These are phyloP conservation scores for Xylaria hypoxylon DNA, from an alignment of 2,329 filamentous ascomycete genomes.

Conservation along the genomic window DNA sequence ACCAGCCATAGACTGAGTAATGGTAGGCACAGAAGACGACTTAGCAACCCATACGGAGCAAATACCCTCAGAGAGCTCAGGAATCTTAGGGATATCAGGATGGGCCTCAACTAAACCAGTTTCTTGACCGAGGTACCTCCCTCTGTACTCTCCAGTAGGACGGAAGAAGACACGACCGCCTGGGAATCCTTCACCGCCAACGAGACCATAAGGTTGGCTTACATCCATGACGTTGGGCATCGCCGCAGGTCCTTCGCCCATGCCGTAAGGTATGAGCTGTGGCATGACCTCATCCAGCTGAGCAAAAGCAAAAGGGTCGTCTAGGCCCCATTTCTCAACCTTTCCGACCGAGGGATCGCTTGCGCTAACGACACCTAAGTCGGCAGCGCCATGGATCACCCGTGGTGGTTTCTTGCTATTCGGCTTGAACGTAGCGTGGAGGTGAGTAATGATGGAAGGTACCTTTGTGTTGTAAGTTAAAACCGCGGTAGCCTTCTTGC, in stretches of 20 bases:
- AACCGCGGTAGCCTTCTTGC: constrained; percentile 77
- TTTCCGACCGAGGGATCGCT: constrained; percentile 84
- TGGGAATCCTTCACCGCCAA: constrained; percentile 88
- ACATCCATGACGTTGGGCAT: constrained; percentile 90
- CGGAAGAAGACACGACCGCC: constrained; percentile 85
- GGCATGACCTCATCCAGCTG: constrained; percentile 84
- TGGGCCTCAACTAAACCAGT: constrained; percentile 70
- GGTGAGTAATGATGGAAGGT: constrained; percentile 79
- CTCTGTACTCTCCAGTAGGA: constrained; percentile 77
- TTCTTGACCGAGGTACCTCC: constrained; percentile 76
- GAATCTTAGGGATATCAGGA: constrained; percentile 81
- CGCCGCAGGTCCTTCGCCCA: constrained; percentile 82
- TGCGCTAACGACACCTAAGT: constrained; percentile 79
- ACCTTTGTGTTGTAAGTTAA: constrained; percentile 89
- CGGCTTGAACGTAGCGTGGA: constrained; percentile 79
- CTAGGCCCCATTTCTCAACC: constrained; percentile 83
- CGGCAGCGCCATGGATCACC: constrained; percentile 85
- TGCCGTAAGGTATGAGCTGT: constrained; percentile 78
- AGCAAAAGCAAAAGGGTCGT: constrained; percentile 78
- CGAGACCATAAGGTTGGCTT: constrained; percentile 84
- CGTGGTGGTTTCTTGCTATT: constrained; percentile 78
- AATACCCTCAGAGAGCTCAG: constrained; percentile 75
- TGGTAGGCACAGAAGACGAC: constrained; percentile 74
- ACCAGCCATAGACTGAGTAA: constrained; percentile 82
- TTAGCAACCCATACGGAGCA: constrained; percentile 93